These are phyloP conservation scores for Perkinsus chesapeaki DNA, from an alignment of 169 alveolate species.

Conservation along the genomic window DNA sequence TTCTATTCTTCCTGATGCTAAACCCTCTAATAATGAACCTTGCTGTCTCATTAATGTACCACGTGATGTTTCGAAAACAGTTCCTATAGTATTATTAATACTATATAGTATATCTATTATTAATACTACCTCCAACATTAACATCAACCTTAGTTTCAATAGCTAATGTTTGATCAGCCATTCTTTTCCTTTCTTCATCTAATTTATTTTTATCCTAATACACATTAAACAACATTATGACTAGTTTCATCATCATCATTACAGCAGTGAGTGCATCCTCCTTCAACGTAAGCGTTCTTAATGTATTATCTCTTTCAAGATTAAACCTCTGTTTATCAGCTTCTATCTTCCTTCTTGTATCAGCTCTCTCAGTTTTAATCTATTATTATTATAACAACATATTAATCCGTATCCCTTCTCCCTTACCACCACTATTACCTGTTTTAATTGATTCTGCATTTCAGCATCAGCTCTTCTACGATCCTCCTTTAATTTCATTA, in stretches of 20 bases:
- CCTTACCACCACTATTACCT: not conserved
- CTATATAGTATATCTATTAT: not conserved
- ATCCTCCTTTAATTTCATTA: not conserved
- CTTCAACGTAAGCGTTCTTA: not conserved
- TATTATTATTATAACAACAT: constrained; percentile 21
- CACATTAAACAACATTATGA: not conserved
- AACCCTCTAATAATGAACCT: constrained; percentile 52
- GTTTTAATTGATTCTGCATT: not conserved
- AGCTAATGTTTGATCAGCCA: constrained; percentile 29
- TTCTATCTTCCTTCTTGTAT: constrained; percentile 56
- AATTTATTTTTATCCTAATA: not conserved
- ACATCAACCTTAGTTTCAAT: constrained; percentile 71
- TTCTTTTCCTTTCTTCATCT: not conserved
- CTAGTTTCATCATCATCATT: not conserved
- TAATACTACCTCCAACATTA: constrained; percentile 67
- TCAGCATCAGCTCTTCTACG: not conserved
- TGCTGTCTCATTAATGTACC: constrained; percentile 62
- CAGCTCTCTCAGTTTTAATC: constrained; percentile 67
- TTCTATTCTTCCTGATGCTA: constrained; percentile 63
- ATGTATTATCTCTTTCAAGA: constrained; percentile 47
- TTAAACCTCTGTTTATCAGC: constrained; percentile 58
- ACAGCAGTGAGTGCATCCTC: not conserved
- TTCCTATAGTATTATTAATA: not conserved
- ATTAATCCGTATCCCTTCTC: not conserved
- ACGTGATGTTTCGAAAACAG: constrained; percentile 65